Evolutionary conservation across 2,329 filamentous ascomycete genomes (phyloP), one percentile per base, ranked within the genome.

Genomic region (Sporothrix globosa): DNA sequence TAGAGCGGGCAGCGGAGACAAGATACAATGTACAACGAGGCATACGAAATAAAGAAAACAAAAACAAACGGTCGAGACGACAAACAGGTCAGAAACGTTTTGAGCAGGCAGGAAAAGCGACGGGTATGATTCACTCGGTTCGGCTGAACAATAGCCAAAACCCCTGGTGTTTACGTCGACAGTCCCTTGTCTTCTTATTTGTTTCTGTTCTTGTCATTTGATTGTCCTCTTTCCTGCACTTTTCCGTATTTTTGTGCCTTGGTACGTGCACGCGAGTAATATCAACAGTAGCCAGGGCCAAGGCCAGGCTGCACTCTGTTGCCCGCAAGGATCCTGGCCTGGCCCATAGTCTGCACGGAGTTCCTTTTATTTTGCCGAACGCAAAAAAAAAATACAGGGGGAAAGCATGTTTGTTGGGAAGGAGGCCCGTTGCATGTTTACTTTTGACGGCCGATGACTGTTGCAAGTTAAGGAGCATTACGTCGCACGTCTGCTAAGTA

Each of bases 241-340:
- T 66, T 7, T 11, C 34, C 27, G 63, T 66, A 66, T 41, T 52
- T 66, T 52, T 53, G 63, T 66, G 46, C 44, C 63, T 53, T 66
- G 63, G 63, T 66, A 52, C 63, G 63, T 66, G 63, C 63, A 66
- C 58, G 39, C 46, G 61, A 50, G 44, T 24, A 63, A 39, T 66
- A 53, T 52, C 27, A 66, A 65, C 19, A 50, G 3, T 7, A 13
- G 39, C n/a, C 58, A 63, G 58, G 58, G 39, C 21, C 39, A 10
- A 48, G 60, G 46, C 44, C 41, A 34, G 46, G 44, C 63, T 30
- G 41, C 10, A 44, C 41, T 10, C 41, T 44, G 41, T 44, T 21
- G 48, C 48, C 48, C 48, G 7, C 48, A 7, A 50, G 48, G 48
- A 19, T 46, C 63, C 27, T 39, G 27, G 58, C 63, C 27, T 39